Evolutionary conservation across 768 basidiomycete species (phyloP).

Genomic region (Gelatoporia subvermispora): DNA sequence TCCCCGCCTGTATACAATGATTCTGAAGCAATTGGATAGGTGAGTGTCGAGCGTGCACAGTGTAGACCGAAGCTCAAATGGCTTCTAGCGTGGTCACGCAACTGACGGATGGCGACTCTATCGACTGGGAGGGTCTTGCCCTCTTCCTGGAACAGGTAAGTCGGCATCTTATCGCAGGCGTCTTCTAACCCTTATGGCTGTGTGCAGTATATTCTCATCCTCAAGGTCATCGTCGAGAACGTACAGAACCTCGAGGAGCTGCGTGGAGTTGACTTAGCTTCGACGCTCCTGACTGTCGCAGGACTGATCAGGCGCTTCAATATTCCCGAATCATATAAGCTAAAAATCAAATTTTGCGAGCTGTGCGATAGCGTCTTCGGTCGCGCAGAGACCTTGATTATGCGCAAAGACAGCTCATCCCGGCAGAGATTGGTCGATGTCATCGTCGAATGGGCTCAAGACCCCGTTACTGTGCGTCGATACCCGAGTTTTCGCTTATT

Average conservation of each 20-base stretch:
- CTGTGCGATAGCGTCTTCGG: conserved; percentile 66
- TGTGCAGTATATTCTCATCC: conserved; percentile 61
- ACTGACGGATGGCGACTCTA: conserved; percentile 42
- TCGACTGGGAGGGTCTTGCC: conserved; percentile 39
- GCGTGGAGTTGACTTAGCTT: conserved; percentile 58
- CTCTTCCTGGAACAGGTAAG: conserved; percentile 73
- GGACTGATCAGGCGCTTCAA: conserved; percentile 61
- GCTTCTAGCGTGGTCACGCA: conserved; percentile 42
- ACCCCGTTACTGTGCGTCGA: conserved; percentile 42
- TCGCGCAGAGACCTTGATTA: conserved; percentile 52
- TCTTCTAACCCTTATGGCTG: background rate
- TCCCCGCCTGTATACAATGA: conserved; percentile 57
- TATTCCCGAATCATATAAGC: conserved; percentile 48
- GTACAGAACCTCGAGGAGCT: conserved; percentile 52
- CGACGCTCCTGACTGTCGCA: conserved; percentile 45
- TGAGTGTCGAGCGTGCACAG: conserved; percentile 32
- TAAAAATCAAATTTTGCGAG: conserved; percentile 72
- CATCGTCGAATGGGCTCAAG: conserved; percentile 75
- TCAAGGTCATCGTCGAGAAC: conserved; percentile 78
- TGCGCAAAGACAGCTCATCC: conserved; percentile 62
- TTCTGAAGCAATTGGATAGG: conserved; percentile 73
- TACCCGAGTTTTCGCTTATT: background rate
- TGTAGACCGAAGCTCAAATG: background rate
- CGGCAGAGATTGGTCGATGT: conserved; percentile 72
- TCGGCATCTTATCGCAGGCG: background rate